Evolutionary conservation across 495 filamentous ascomycete species (phyloP).

Genomic region (Penicillium paxilli): DNA sequence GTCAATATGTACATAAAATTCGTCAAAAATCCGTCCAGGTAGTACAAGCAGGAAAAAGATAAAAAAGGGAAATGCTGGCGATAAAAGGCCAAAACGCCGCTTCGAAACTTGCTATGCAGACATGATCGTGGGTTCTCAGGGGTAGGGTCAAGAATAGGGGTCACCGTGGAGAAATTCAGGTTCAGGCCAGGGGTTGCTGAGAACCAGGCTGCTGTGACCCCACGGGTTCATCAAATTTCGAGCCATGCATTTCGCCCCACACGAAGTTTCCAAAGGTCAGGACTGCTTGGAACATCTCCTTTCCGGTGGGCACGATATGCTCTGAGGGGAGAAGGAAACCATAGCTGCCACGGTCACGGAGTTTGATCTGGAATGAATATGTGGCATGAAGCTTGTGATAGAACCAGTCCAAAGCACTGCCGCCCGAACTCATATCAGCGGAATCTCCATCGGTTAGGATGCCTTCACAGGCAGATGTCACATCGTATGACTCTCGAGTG

Average conservation of each 20-base stretch:
- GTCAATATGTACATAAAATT: too few relatives aligned
- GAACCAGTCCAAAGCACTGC: constrained; percentile 93
- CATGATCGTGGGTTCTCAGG: neutral
- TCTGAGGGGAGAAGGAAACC: constrained; percentile 87
- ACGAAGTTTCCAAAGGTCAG: constrained; percentile 80
- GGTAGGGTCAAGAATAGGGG: neutral
- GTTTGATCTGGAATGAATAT: constrained; percentile 91
- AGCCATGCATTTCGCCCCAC: constrained; percentile 36
- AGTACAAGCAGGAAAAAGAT: too few relatives aligned
- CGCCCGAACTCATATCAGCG: constrained; percentile 58
- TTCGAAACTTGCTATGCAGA: constrained; percentile 4
- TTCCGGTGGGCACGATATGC: constrained; percentile 85
- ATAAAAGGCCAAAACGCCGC: neutral
- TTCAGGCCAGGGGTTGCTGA: constrained; percentile 17
- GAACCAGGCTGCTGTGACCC: neutral
- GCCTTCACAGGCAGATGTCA: constrained; percentile 87
- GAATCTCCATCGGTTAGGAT: constrained; percentile 50
- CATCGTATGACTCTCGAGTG: constrained; percentile 72
- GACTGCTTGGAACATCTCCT: constrained; percentile 80
- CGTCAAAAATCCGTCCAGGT: too few relatives aligned
- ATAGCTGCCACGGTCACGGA: constrained; percentile 92
- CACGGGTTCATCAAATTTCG: neutral
- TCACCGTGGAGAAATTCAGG: neutral
- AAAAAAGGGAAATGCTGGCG: too few relatives aligned
- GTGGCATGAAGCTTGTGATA: constrained; percentile 83